These are phyloP conservation scores for Solanum hybrid DNA, from an alignment of 305 asterid species.

Conservation along the genomic window DNA sequence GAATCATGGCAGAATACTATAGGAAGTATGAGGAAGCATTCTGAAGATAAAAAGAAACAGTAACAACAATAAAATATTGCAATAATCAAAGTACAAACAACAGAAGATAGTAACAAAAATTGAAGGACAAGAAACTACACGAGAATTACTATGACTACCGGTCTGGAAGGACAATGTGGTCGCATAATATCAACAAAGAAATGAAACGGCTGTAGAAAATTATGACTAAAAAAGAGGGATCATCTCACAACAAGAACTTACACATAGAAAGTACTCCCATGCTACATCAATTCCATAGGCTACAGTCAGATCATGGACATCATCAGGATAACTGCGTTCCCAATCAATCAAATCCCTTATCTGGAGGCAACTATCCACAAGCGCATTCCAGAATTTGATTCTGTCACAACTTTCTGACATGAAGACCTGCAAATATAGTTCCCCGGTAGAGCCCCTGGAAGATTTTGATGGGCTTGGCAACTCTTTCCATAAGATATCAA, in stretches of 20 bases:
- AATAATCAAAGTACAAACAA: neutral
- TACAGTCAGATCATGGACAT: constrained; percentile 45
- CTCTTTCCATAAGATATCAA: too few species aligned
- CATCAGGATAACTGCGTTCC: constrained; percentile 91
- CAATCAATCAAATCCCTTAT: constrained; percentile 76
- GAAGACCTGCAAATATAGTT: constrained; percentile 46
- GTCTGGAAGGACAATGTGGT: neutral
- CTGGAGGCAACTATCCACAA: constrained; percentile 42
- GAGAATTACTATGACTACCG: neutral
- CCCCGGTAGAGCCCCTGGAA: constrained; percentile 31
- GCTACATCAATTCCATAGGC: constrained; percentile 68
- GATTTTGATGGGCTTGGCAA: too few species aligned
- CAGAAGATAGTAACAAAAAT: neutral
- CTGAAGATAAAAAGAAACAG: neutral
- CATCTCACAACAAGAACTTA: constrained; percentile 31
- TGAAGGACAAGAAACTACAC: neutral
- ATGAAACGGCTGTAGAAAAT: neutral
- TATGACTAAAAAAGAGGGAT: neutral
- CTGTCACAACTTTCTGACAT: constrained; percentile 56
- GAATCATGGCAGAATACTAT: neutral
- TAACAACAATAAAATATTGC: neutral
- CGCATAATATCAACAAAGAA: neutral
- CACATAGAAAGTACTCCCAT: constrained; percentile 50
- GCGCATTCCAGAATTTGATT: constrained; percentile 51
- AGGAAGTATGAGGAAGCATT: neutral